A percentile compares a stretch with the other conserved stretches of the same genome.
Conservation (phyloP, 495 filamentous ascomycete species). For the Oleoguttula mirabilis region DNA sequence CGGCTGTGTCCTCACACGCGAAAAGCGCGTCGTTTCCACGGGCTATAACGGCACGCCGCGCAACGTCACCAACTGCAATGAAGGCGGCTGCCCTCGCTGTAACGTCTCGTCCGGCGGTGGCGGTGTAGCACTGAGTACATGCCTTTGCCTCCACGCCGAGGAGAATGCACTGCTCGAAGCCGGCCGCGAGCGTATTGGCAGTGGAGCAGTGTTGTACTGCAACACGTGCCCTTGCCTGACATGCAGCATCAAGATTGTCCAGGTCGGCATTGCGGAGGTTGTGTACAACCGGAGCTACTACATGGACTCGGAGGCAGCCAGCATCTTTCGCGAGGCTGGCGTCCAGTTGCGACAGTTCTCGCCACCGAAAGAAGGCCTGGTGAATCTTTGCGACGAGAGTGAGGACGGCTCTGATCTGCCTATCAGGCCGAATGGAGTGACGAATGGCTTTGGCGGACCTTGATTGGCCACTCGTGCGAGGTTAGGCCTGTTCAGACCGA, state of each 20-base stretch:
- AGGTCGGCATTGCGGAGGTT: conserved; percentile 89
- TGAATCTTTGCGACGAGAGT: conserved; percentile 10
- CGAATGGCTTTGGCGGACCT: too few species aligned
- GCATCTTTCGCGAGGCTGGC: conserved; percentile 61
- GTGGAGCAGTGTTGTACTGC: conserved; percentile 73
- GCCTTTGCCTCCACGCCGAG: conserved; percentile 90
- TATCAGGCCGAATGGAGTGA: too few species aligned
- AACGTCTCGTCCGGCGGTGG: conserved; percentile 51
- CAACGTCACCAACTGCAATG: conserved; percentile 75
- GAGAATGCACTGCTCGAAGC: conserved; percentile 95
- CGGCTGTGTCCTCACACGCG: conserved; percentile 85
- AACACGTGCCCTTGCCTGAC: conserved; percentile 96
- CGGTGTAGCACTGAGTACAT: conserved; percentile 67
- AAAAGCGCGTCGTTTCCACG: conserved; percentile 78
- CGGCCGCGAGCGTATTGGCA: conserved; percentile 75
- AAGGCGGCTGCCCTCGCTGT: conserved; percentile 83
- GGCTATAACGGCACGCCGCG: conserved; percentile 97
- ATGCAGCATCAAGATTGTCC: conserved; percentile 95
- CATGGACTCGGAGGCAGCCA: conserved; percentile 74
- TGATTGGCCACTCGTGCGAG: too few species aligned
- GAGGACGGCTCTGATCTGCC: too few species aligned
- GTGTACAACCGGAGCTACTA: conserved; percentile 88
- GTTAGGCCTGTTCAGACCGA: too few species aligned
- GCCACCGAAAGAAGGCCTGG: conserved; percentile 31
- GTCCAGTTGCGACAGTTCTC: conserved; percentile 70